Percentiles rank a stretch among this genome's conserved stretches.
Evolutionary conservation across 768 basidiomycete species (phyloP).

Genomic region (Mycena rosella): DNA sequence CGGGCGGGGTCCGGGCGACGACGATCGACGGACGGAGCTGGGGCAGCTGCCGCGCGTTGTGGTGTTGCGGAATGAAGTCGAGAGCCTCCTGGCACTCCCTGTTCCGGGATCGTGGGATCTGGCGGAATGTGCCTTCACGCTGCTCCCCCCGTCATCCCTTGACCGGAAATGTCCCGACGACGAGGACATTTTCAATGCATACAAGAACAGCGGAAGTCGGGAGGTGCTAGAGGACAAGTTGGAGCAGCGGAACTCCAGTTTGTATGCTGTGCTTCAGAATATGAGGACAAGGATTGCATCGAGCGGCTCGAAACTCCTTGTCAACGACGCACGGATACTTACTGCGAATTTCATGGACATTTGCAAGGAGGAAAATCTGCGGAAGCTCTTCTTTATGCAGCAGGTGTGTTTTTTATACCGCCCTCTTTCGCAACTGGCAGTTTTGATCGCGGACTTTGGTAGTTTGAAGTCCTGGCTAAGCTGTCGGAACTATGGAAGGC

Average conservation of each 20-base stretch:
- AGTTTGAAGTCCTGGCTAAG: constrained; percentile 64
- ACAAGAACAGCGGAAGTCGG: constrained; percentile 37
- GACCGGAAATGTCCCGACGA: constrained; percentile 50
- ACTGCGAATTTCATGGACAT: constrained; percentile 61
- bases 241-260: constrained; percentile 48
- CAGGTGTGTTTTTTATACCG: constrained; percentile 56
- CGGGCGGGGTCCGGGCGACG: constrained; percentile 32
- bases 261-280: constrained; percentile 50
- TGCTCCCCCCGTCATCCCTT: constrained; percentile 39
- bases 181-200: constrained; percentile 53
- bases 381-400: constrained; percentile 68
- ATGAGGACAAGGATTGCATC: constrained; percentile 48
- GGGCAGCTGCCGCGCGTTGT: constrained; percentile 61
- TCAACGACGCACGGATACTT: constrained; percentile 58
- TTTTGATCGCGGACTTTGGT: not conserved
- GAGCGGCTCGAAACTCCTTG: constrained; percentile 47
- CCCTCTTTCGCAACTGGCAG: not conserved
- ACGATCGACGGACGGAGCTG: constrained; percentile 50
- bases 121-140: constrained; percentile 51
- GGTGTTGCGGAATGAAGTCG: constrained; percentile 59
- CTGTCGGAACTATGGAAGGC: constrained; percentile 61
- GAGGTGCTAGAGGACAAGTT: constrained; percentile 45
- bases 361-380: constrained; percentile 55
- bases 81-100: constrained; percentile 59
- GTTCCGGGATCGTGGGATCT: constrained; percentile 64